Evolutionary conservation across 176 grass and related monocot genomes (phyloP), one percentile per base, ranked within the genome.

Genomic region (Thinopyrum elongatum): DNA sequence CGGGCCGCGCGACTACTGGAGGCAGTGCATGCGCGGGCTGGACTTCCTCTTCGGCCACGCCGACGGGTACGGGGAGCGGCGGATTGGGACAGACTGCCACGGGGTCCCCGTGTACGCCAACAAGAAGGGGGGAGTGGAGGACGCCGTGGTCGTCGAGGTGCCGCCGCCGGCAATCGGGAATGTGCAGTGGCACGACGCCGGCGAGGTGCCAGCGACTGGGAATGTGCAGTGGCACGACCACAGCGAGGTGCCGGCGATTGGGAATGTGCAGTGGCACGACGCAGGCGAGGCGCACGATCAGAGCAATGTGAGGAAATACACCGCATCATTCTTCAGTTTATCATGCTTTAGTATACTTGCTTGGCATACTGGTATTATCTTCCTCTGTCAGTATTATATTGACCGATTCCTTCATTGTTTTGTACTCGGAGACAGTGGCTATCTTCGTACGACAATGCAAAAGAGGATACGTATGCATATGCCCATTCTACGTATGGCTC

Each of bases 31-130:
- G 92, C 90, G 88, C 4, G 92, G 91, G 25, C 83, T 98, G 65
- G 97, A 98, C 46, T 95, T 86, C 87, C 86, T 98, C 39, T 98
- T 98, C 65, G 94, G 94, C 26, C 97, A 98, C 86, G 15, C 86
- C 17, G 82, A 98, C 39, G 97, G 97, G 8, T 98, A 95, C 58
- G 97, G 94, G 29, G 94, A 98, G 90, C 91, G 92, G 1, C 76
- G 75, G 49, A 84, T 90, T 9, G 92, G 97, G 59, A 25, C 34
- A 7, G 94, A 95, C 72, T 85, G 59, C 65, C 74, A 88, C 79
- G 94, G 92, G 6, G 76, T 92, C 34, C 94, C 94, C 1, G 82
- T 98, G 2, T 98, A 98, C 78, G 97, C 93, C 57, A 95, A 88
- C 93, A 94, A 70, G 80, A 95, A 90, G 75, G 87, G 70, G 2